Evolutionary conservation across 306 rosid species (phyloP), one percentile per base, ranked within the genome.

Genomic region (Fragaria nilgerrensis): DNA sequence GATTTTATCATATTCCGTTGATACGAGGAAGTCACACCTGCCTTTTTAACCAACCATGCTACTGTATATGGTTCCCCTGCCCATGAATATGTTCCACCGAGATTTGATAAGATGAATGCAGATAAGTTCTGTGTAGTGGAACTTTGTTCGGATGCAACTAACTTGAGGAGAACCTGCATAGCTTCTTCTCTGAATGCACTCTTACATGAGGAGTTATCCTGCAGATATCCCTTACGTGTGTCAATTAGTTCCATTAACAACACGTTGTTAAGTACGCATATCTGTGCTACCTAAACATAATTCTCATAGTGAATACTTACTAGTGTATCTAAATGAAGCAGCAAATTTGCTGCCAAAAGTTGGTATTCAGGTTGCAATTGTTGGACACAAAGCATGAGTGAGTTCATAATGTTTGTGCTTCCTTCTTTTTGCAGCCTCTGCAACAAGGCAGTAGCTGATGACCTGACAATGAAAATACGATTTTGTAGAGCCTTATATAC

Each of bases 21-120:
- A 82, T 77, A 82, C 16, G 89, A 85, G 70, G 87, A 74, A 56
- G 68, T 81, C 86, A 89, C 81, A 58, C 94, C 92, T 25, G 89
- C 82, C 82, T 89, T 89, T 79, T 73, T 89, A 70, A 89, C 85
- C 89, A 89, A 62, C 97, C 97, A 91, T 81, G 90, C 94, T n/a
- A 83, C 84, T 68, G 97, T 86, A 74, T 88, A 91, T 52, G 97
- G 80, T 73, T 91, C 97, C 34, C 97, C 97, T 13, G 90, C 85
- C 97, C 92, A 91, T 17, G 88, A 75, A 79, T 85, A 85, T 45
- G 92, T 89, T 71, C 97, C 97, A 22, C 89, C 90, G 58, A 91
- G 85, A 91, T 88, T 91, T 75, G 97, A 91, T 77, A 91, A 78
- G 75, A 91, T 84, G 36, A 85, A 91, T 73, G 94, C 91, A 67